A percentile compares a stretch with the other conserved stretches of the same genome.
Evolutionary conservation across 192 early-diverging fungal species (phyloP).

Genomic region (Phlyctochytrium planicorne): DNA sequence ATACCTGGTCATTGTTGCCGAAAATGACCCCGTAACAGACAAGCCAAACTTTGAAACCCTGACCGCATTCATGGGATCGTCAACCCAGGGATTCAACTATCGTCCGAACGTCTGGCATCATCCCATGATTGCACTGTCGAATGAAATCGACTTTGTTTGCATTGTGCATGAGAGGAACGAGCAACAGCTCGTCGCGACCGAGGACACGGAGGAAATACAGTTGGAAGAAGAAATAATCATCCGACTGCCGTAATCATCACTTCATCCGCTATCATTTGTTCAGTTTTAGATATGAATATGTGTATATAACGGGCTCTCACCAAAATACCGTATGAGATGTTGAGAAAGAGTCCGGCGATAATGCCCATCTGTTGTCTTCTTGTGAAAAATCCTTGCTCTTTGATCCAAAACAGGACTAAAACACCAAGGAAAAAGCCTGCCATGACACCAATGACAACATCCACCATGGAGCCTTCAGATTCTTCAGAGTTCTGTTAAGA

Average conservation of each 20-base stretch:
- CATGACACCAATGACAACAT: conserved; percentile 26
- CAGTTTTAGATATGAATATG: too few relatives aligned
- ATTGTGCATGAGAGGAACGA: conserved; percentile 70
- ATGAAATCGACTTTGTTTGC: conserved; percentile 58
- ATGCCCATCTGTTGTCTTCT: conserved; percentile 33
- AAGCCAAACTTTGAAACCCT: conserved; percentile 72
- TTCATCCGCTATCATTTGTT: conserved; percentile 1
- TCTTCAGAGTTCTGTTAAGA: neutral
- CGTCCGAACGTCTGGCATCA: conserved; percentile 84
- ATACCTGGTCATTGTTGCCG: conserved; percentile 82
- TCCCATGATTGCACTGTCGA: conserved; percentile 77
- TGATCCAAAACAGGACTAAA: conserved; percentile 35
- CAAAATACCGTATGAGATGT: conserved; percentile 24
- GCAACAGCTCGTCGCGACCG: conserved; percentile 53
- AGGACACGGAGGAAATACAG: conserved; percentile 72
- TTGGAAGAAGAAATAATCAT: conserved; percentile 8
- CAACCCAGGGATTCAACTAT: conserved; percentile 81
- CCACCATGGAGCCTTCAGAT: conserved; percentile 15
- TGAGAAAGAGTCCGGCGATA: conserved; percentile 28
- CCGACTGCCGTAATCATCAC: neutral
- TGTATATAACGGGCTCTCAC: too few relatives aligned
- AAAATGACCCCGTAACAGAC: conserved; percentile 62
- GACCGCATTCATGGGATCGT: conserved; percentile 69
- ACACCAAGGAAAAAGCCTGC: conserved; percentile 36
- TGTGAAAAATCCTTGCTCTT: conserved; percentile 30